These are phyloP conservation scores for Acmispon strigosus DNA, from an alignment of 306 rosid species.

Conservation along the genomic window DNA sequence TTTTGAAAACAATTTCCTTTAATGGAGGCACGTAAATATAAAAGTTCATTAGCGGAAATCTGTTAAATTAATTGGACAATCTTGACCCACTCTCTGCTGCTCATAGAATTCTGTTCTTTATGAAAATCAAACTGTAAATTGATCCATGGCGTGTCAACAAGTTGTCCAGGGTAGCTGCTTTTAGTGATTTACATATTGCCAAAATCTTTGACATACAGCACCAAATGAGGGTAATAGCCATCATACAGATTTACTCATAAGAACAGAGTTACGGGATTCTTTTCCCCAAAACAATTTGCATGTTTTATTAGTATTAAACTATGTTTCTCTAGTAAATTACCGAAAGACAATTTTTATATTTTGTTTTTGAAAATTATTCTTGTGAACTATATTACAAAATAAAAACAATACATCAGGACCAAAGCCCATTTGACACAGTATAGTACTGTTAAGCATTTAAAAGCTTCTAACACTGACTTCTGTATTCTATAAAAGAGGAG, in stretches of 20 bases:
- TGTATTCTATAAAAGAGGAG: background rate
- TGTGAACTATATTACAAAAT: background rate
- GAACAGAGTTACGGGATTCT: background rate
- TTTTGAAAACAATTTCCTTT: background rate
- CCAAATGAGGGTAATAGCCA: background rate
- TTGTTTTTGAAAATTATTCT: background rate
- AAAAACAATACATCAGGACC: background rate
- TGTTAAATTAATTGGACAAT: background rate
- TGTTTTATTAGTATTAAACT: background rate
- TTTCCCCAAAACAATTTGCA: background rate
- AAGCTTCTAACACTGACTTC: conserved; percentile 10
- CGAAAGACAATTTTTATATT: background rate
- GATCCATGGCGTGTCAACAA: background rate
- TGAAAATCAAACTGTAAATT: background rate
- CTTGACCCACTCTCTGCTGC: background rate
- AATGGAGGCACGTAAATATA: background rate
- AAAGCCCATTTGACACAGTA: conserved; percentile 4
- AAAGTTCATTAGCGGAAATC: background rate
- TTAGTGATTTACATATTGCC: background rate
- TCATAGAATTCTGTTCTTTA: background rate
- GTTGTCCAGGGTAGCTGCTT: background rate
- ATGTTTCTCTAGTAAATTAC: background rate
- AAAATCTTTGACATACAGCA: background rate
- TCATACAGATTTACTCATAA: background rate
- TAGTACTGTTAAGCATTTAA: background rate